Evolutionary conservation across 805 yeast species (phyloP), one percentile per base, ranked within the genome.

Genomic region (Candida namnaoensis): DNA sequence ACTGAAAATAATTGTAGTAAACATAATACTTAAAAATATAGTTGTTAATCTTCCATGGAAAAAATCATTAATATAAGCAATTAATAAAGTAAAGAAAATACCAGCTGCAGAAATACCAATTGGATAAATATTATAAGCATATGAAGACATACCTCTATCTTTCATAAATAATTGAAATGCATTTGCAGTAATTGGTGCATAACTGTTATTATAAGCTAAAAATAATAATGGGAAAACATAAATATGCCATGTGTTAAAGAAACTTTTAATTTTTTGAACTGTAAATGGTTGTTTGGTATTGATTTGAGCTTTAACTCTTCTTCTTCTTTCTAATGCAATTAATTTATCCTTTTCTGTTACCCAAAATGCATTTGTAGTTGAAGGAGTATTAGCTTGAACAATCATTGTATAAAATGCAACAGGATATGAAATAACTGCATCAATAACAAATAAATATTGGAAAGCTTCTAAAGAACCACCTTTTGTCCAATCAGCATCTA

Each of bases 361-460:
- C 41, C 60, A 62, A 66, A 69, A 62, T 38, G 65, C 61, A 37
- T 55, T 60, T 6, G 64, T 61, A 11, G 67, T 62, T 13, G 64
- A 57, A 2, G 76, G 76, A 5, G 72, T 67, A 47, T 68, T 68
- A 38, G 76, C 76, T 46, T 64, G 65, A n/a, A 58, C 65, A 36
- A 62, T 46, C 59, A 70, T 48, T 1, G 74, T 68, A 45, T 69
- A 68, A 23, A 69, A 40, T 1, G 67, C 74, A 34, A 72, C 53
- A 52, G 78, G 63, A 58, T 71, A 36, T 34, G 68, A 47, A 53
- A 57, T 39, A 52, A 66, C 53, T 2, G 69, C 74, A 49, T 72
- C 76, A 37, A 72, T 51, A 4, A 71, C 62, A 49, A 72, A 72
- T 61, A 72, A 57, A 70, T 71, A 69, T 45, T 68, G 65, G 58